phyloP scores from a whole-genome alignment of 2,329 filamentous ascomycete species.

The Calonectria montana region DNA sequence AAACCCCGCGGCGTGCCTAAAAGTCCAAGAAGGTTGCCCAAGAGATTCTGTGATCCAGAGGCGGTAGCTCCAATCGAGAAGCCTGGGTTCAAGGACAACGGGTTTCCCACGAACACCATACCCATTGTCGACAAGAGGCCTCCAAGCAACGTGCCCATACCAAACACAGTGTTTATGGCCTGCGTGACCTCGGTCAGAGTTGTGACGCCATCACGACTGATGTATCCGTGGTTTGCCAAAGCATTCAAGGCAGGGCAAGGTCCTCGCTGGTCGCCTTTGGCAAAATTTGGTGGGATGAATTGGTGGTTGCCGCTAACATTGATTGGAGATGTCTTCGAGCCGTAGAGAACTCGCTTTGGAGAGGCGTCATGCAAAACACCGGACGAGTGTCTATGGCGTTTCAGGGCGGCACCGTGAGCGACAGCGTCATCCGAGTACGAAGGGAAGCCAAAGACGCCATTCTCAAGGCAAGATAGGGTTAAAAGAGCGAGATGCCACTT shows the following conservation, averaged over 20 bases:
- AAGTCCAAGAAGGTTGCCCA: constrained; percentile 55
- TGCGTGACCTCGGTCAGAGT: constrained; percentile 24
- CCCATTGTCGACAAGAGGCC: constrained; percentile 57
- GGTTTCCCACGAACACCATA: constrained; percentile 61
- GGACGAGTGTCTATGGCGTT: neutral
- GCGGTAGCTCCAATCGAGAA: constrained; percentile 63
- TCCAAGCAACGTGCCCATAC: constrained; percentile 58
- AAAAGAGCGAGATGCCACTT: constrained; percentile 5
- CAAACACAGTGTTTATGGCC: constrained; percentile 49
- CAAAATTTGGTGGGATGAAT: constrained; percentile 41
- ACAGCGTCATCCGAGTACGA: neutral
- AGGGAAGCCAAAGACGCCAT: constrained; percentile 8
- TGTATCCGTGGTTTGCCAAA: constrained; percentile 52
- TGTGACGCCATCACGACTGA: constrained; percentile 32
- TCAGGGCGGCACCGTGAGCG: neutral
- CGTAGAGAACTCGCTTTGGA: neutral
- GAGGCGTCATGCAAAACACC: constrained; percentile 9
- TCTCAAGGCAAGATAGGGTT: neutral
- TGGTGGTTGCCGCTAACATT: constrained; percentile 35
- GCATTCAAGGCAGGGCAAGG: constrained; percentile 51
- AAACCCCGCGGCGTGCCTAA: constrained; percentile 56
- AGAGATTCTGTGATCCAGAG: constrained; percentile 51
- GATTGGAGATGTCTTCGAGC: constrained; percentile 17
- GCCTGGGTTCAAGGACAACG: constrained; percentile 58
- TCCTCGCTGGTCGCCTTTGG: constrained; percentile 40